Evolutionary conservation across 345 rosid species (phyloP).

Genomic region (Aquilaria sinensis): DNA sequence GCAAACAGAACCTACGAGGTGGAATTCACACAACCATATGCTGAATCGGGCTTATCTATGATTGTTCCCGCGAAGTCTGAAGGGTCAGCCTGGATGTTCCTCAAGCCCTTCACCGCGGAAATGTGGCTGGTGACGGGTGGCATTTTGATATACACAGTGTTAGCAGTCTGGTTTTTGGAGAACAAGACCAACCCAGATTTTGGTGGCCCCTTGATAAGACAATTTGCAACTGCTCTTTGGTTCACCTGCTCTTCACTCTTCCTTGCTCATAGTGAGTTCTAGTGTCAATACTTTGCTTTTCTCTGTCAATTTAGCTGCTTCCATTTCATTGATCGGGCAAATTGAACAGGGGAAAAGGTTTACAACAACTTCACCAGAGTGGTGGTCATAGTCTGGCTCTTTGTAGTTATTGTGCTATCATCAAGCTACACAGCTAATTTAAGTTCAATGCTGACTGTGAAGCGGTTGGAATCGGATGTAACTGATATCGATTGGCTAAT

Average conservation of each 20-base stretch:
- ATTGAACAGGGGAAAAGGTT: conserved; percentile 38
- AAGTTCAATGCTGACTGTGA: conserved; percentile 45
- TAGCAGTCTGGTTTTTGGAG: conserved; percentile 43
- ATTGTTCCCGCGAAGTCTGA: conserved; percentile 22
- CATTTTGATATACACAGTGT: conserved; percentile 29
- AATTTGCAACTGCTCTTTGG: conserved; percentile 26
- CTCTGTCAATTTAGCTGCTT: too few relatives aligned
- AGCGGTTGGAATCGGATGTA: conserved; percentile 19
- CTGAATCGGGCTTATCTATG: conserved; percentile 42
- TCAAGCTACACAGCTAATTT: conserved; percentile 53
- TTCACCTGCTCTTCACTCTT: conserved; percentile 37
- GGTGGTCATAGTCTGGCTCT: conserved; percentile 52
- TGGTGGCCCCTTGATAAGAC: conserved; percentile 24
- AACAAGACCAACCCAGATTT: conserved; percentile 24
- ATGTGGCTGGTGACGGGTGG: conserved; percentile 35
- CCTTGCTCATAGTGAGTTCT: conserved; percentile 39
- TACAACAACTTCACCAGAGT: conserved; percentile 30
- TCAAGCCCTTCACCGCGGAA: conserved; percentile 32
- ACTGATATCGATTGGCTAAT: conserved; percentile 26
- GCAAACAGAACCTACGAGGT: conserved; percentile 26
- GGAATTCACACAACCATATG: conserved; percentile 44
- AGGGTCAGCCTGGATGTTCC: conserved; percentile 29
- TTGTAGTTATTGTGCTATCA: conserved; percentile 38
- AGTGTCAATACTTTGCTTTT: neutral
- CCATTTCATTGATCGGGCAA: too few relatives aligned